Base-by-base conservation (phyloP, 768 basidiomycete species). In the Mycena alexandri region DNA sequence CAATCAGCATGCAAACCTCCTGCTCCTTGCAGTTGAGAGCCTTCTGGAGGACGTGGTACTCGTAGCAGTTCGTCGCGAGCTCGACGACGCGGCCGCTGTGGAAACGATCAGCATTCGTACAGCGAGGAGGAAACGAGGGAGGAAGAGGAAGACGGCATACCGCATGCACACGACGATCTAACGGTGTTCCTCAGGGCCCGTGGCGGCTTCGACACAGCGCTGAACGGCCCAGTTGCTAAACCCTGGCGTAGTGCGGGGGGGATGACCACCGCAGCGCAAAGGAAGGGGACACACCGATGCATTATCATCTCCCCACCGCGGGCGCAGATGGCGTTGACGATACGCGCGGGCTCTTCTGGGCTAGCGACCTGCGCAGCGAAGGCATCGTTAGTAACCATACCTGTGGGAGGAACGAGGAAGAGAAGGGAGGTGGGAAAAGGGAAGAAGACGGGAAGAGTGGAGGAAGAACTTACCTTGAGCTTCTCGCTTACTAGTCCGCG, bases 91-190 rank as follows among this genome's bases (percentile, higher is more conserved):
- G n/a, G n/a, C 95, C 94, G 2, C 92, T n/a, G 90, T 84, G 47
- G 95, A 86, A 41, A 95, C 84, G 54, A 36, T 70, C 67, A 50
- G 24, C 61, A 50, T 50, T 50, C 48, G 21, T 50, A 22, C 48
- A 61, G 51, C 51, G 59, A 66, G 12, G 22, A 46, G 19, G 54
- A 61, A 38, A 25, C 46, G 25, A 58, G 9, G 21, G 53, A n/a
- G n/a, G n/a, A n/a, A n/a, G n/a, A n/a, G 61, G n/a, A 24, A 24
- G 54, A 22, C 22, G 19, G 74, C 82, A 21, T 63, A 93, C 93
- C 90, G 86, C 93, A 95, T 94, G 74, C 93, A 95, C n/a, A 80
- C 78, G 52, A 93, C 93, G 50, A 95, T 90, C 81, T 93, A 93
- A 41, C 90, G 83, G 70, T 91, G 81, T n/a, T 94, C 94, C 48